phyloP scores from a whole-genome alignment of 1,284 basidiomycete species.

The Exobasidium cylindrosporum region DNA sequence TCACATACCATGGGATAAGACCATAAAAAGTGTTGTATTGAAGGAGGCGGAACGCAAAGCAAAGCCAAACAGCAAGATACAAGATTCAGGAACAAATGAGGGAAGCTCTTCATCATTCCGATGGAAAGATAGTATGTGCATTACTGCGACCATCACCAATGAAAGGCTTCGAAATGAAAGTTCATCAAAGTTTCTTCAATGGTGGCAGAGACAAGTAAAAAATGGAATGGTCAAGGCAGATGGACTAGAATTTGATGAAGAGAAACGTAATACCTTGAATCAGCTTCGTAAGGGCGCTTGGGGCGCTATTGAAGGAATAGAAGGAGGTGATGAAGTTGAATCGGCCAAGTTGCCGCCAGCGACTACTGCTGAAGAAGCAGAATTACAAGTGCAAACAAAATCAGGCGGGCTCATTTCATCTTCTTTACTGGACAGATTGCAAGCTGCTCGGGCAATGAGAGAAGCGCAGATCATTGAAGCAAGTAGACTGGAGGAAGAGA shows the following conservation, averaged over 20 bases:
- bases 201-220: conserved; percentile 17
- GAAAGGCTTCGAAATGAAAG: conserved; percentile 19
- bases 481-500: neutral
- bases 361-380: neutral
- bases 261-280: neutral
- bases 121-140: neutral
- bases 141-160: neutral
- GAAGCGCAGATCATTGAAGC: neutral
- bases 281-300: neutral
- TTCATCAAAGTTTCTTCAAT: conserved; percentile 15
- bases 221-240: conserved; percentile 7
- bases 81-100: neutral
- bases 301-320: neutral
- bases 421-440: neutral
- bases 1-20: conserved; percentile 1
- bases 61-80: neutral
- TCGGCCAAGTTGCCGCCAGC: neutral
- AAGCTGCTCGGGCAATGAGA: neutral
- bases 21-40: neutral
- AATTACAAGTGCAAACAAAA: neutral
- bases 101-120: no score
- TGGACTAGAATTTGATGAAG: conserved; percentile 6
- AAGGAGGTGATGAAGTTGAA: neutral
- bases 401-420: neutral
- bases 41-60: neutral